These are phyloP conservation scores for Aspergillus alliaceus DNA, from an alignment of 2,329 filamentous ascomycete genomes.

Conservation along the genomic window DNA sequence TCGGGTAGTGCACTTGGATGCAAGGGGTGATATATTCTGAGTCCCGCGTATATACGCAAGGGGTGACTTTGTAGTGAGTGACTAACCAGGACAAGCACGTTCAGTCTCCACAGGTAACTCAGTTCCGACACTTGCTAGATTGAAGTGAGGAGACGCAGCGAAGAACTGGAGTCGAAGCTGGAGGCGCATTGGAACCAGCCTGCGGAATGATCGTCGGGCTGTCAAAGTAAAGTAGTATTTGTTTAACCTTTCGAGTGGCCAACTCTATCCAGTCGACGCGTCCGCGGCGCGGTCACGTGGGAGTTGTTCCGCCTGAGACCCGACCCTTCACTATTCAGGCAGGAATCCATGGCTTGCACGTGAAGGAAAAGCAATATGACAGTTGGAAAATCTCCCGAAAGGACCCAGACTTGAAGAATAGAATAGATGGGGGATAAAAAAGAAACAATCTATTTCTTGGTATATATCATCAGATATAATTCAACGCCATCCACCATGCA, in stretches of 20 bases:
- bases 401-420: not conserved
- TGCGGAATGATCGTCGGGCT: slow-evolving; percentile 1
- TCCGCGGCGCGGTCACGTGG: slow-evolving; percentile 36
- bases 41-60: slow-evolving; percentile 9
- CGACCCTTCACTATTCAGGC: too few relatives aligned
- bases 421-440: too few relatives aligned
- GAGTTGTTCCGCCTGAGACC: not conserved
- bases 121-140: slow-evolving; percentile 5
- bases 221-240: not conserved
- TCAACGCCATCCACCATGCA: slow-evolving; percentile 26
- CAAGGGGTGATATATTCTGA: slow-evolving; percentile 10
- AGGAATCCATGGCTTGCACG: not conserved
- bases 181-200: slow-evolving; percentile 8
- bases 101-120: slow-evolving; percentile 11
- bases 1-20: slow-evolving; percentile 8
- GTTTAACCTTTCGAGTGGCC: not conserved
- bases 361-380: not conserved
- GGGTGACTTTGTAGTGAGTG: slow-evolving; percentile 1
- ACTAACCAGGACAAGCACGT: slow-evolving; percentile 1
- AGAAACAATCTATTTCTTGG: slow-evolving; percentile 7
- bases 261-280: slow-evolving; percentile 23
- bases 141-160: slow-evolving; percentile 1
- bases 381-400: not conserved
- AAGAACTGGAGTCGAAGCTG: slow-evolving; percentile 4
- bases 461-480: slow-evolving; percentile 12